phyloP scores from a whole-genome alignment of 2,329 filamentous ascomycete species.

The Aspergillus awamori region DNA sequence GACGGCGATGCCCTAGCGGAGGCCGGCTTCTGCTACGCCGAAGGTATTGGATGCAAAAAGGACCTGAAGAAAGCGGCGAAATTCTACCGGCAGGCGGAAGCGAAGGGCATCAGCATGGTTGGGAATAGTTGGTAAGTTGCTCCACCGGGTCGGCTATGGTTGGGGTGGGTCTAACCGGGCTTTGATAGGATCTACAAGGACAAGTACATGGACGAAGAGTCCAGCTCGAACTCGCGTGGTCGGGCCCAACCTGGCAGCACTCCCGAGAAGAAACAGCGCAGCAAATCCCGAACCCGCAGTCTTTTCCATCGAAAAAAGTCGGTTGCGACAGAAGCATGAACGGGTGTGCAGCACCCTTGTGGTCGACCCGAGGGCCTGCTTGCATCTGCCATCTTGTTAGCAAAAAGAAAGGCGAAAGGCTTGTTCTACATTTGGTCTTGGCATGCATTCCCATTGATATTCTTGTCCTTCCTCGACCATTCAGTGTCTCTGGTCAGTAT shows the following conservation, averaged over 20 bases:
- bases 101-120: constrained; percentile 94
- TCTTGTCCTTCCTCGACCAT: background rate
- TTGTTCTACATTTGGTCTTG: constrained; percentile 3
- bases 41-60: constrained; percentile 93
- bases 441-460: background rate
- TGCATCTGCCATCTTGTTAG: constrained; percentile 17
- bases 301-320: constrained; percentile 69
- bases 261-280: constrained; percentile 67
- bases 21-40: constrained; percentile 92
- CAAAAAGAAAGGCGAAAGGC: constrained; percentile 8
- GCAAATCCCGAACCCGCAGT: constrained; percentile 74
- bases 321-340: constrained; percentile 28
- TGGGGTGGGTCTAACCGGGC: background rate
- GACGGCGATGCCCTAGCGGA: constrained; percentile 93
- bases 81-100: constrained; percentile 87
- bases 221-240: constrained; percentile 37
- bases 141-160: background rate
- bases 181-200: constrained; percentile 84
- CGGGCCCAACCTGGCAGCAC: constrained; percentile 41
- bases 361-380: constrained; percentile 16
- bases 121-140: constrained; percentile 90
- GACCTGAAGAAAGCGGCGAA: constrained; percentile 91
- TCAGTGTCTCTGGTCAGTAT: background rate
- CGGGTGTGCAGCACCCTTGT: constrained; percentile 4
- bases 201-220: constrained; percentile 75